Evolutionary conservation across 2,329 filamentous ascomycete species (phyloP).

Genomic region (Epicoccum sorghinum): DNA sequence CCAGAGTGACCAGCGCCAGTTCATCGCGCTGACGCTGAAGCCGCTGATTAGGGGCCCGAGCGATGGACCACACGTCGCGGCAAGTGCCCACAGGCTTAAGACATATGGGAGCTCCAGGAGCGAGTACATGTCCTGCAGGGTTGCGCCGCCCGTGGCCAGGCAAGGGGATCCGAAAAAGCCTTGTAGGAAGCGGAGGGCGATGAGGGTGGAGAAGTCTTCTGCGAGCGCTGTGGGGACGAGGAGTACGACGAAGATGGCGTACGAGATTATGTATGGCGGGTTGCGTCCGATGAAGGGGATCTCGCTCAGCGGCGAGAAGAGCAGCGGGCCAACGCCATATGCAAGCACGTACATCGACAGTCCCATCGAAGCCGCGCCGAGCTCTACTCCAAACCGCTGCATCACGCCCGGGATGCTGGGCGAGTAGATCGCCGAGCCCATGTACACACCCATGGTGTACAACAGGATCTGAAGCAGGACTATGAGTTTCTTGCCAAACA

Average conservation of each 20-base stretch:
- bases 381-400: conserved; percentile 59
- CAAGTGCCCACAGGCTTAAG: conserved; percentile 53
- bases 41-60: conserved; percentile 70
- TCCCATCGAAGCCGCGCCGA: conserved; percentile 61
- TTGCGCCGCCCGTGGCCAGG: conserved; percentile 48
- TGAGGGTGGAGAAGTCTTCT: conserved; percentile 66
- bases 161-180: conserved; percentile 50
- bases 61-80: conserved; percentile 67
- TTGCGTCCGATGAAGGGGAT: conserved; percentile 71
- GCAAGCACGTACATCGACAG: conserved; percentile 69
- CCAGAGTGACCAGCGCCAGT: conserved; percentile 88
- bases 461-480: conserved; percentile 53
- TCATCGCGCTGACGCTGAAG: conserved; percentile 70
- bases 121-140: conserved; percentile 48
- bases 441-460: conserved; percentile 68
- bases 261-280: conserved; percentile 70
- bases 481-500: conserved; percentile 41
- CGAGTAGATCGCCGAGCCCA: conserved; percentile 59
- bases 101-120: conserved; percentile 54
- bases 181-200: conserved; percentile 57
- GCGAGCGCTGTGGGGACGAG: conserved; percentile 69
- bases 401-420: conserved; percentile 56
- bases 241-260: conserved; percentile 71
- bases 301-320: conserved; percentile 71
- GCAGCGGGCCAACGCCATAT: conserved; percentile 65